phyloP scores from a whole-genome alignment of 2,329 filamentous ascomycete species.

The Xylaria sp. region DNA sequence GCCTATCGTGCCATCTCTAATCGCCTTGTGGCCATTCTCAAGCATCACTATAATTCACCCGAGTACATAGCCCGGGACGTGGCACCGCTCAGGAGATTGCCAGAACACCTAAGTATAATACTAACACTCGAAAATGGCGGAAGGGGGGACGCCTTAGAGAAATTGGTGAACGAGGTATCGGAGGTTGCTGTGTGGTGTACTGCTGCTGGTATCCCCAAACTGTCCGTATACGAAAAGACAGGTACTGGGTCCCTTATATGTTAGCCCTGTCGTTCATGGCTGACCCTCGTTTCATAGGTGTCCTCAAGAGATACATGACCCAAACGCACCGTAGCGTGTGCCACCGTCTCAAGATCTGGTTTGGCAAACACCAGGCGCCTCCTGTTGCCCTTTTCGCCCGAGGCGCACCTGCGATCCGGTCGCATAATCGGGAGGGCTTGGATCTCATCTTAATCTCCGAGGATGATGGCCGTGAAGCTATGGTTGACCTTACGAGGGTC shows the following conservation, averaged over 20 bases:
- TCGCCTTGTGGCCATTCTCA: conserved; percentile 81
- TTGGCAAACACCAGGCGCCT: conserved; percentile 76
- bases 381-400: conserved; percentile 68
- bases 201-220: conserved; percentile 84
- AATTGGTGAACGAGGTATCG: conserved; percentile 87
- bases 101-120: conserved; percentile 88
- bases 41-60: conserved; percentile 95
- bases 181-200: conserved; percentile 95
- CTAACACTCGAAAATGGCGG: conserved; percentile 78
- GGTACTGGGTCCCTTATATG: conserved; percentile 63
- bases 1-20: conserved; percentile 82
- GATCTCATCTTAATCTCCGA: conserved; percentile 82
- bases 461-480: conserved; percentile 89
- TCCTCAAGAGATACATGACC: conserved; percentile 90
- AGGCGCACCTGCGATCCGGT: conserved; percentile 55
- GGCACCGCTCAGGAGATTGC: conserved; percentile 76
- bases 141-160: conserved; percentile 79
- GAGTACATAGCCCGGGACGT: conserved; percentile 93
- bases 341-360: conserved; percentile 86
- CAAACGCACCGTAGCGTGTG: conserved; percentile 83
- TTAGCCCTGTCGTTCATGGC: conserved; percentile 31
- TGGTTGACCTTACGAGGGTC: conserved; percentile 95
- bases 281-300: conserved; percentile 63
- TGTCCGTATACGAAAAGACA: conserved; percentile 92
- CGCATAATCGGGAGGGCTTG: conserved; percentile 54